A percentile compares a stretch with the other conserved stretches of the same genome.
Evolutionary conservation across 352 stramenopile genomes (phyloP).

Genomic region (Globisporangium irregulare): DNA sequence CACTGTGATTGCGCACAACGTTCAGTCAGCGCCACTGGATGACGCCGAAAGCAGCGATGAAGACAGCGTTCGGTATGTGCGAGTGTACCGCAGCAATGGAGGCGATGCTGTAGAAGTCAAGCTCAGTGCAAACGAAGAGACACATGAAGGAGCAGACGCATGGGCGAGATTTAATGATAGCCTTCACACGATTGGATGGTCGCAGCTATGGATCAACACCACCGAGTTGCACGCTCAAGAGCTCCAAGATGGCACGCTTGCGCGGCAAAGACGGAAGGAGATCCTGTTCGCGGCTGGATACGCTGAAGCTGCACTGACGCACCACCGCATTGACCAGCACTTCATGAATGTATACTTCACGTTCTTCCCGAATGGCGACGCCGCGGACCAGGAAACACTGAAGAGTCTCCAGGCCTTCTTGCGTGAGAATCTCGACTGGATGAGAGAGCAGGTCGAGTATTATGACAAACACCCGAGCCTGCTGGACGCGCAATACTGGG

Average conservation of each 20-base stretch:
- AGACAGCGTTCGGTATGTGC: slow-evolving; percentile 5
- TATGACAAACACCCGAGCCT: slow-evolving; percentile 18
- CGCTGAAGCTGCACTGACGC: slow-evolving; percentile 51
- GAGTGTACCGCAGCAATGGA: slow-evolving; percentile 5
- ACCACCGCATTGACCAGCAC: slow-evolving; percentile 65
- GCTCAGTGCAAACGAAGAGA: slow-evolving; percentile 2
- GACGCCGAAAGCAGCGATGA: not conserved
- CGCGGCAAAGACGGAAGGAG: slow-evolving; percentile 22
- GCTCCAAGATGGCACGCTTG: slow-evolving; percentile 11
- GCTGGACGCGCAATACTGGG: slow-evolving; percentile 36
- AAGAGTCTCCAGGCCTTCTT: slow-evolving; percentile 35
- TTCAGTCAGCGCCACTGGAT: not conserved
- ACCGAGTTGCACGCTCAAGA: slow-evolving; percentile 22
- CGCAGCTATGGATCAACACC: slow-evolving; percentile 52
- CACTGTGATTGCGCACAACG: not conserved
- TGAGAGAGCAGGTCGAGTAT: slow-evolving; percentile 33
- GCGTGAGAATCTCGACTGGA: slow-evolving; percentile 41
- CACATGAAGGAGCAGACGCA: slow-evolving; percentile 18
- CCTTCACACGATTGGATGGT: slow-evolving; percentile 43
- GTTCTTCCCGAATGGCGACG: slow-evolving; percentile 42
- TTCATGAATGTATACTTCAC: slow-evolving; percentile 49
- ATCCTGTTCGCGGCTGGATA: slow-evolving; percentile 60
- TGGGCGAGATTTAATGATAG: slow-evolving; percentile 58
- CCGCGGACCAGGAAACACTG: slow-evolving; percentile 27
- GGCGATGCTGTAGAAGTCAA: not conserved